A percentile compares a stretch with the other conserved stretches of the same genome.
These are phyloP conservation scores for Apiospora arundinis DNA, from an alignment of 2,329 filamentous ascomycete species.

Conservation along the genomic window DNA sequence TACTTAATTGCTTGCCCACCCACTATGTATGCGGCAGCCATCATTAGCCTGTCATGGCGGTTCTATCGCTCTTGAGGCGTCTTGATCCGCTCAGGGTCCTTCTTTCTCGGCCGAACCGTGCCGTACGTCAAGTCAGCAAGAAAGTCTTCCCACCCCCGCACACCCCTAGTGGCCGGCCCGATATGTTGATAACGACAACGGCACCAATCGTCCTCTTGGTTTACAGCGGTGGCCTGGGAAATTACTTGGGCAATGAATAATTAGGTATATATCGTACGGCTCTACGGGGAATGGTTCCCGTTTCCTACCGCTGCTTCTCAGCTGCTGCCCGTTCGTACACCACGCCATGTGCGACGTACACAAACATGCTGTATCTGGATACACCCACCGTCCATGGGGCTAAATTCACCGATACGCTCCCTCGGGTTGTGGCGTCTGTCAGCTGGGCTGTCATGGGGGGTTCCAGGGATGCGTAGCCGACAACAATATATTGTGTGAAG, in stretches of 20 bases:
- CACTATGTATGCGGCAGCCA: background rate
- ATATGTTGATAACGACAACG: background rate
- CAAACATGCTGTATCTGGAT: background rate
- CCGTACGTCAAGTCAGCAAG: background rate
- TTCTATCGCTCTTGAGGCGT: background rate
- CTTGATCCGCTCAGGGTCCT: background rate
- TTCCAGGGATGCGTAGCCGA: background rate
- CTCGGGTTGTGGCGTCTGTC: slow-evolving; percentile 7
- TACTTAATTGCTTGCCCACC: background rate
- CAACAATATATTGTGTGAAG: background rate
- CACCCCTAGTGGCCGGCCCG: background rate
- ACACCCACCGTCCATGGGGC: background rate
- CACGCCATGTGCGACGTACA: slow-evolving; percentile 6
- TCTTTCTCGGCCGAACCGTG: background rate
- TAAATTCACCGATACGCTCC: slow-evolving; percentile 10
- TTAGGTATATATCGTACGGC: background rate
- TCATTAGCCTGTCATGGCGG: background rate
- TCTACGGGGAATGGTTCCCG: background rate
- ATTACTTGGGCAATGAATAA: background rate
- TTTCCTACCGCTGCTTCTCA: slow-evolving; percentile 2
- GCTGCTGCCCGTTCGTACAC: background rate
- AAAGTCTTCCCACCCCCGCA: background rate
- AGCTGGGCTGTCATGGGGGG: background rate
- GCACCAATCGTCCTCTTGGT: background rate
- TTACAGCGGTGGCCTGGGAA: background rate